Base-by-base conservation (phyloP, 805 yeast genomes). In the Starmerella stellata region DNA sequence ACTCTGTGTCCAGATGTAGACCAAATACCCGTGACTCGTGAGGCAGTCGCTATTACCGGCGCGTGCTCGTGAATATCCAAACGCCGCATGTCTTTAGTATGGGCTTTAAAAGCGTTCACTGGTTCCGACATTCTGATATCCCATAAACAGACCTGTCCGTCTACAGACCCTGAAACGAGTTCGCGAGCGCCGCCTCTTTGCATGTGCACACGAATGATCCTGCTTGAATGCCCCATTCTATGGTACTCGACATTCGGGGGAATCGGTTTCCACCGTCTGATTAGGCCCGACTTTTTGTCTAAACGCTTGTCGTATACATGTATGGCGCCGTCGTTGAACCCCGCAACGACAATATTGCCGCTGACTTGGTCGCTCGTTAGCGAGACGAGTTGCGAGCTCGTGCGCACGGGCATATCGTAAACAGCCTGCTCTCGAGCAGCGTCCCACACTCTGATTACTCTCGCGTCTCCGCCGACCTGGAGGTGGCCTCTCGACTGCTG, bases 111-210 rank as follows among this genome's bases (percentile, higher is more conserved):
- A 1, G 73, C 60, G 4, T 68, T 60, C 2, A 87, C 79, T 0
- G 95, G 87, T 8, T 72, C 72, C 3, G 44, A 5, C 28, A 64
- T 55, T 43, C 98, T 65, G 23, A 90, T 76, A 58, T 90, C 98
- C 96, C 96, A 90, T 20, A 90, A 55, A 40, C 76, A 78, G 3
- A 90, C 78, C 34, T 66, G 63, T 2, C 98, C 95, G 52, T 80
- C 90, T 0, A 78, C 61, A 18, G 58, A 48, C 0, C 93, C 96
- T 45, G 87, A 74, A 2, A 78, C 77, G 34, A 90, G 65, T 54
- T 90, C 98, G 40, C 98, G 66, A 50, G 73, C 72, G 0, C 98
- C 98, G 29, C 98, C 98, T 50, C 98, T 68, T 62, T 90, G 98
- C 92, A 90, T 78, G 52, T 81, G 93, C 8, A 85, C 74, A 48